Conservation (phyloP, 495 filamentous ascomycete genomes). For the Halenospora varia region DNA sequence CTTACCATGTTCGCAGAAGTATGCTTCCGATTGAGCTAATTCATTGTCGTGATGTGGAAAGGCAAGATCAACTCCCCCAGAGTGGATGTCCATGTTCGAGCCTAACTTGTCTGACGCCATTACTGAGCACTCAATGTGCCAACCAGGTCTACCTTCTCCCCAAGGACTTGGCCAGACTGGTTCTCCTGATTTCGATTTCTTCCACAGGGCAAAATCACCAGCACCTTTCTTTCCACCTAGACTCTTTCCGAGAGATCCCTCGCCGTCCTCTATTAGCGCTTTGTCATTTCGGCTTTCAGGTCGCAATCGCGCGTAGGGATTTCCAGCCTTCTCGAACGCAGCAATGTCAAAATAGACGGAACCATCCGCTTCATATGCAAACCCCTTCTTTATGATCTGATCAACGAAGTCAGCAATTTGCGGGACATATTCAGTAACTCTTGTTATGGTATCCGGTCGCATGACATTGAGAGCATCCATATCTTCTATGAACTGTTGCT, state of each 20-base stretch:
- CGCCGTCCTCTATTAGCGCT: constrained; percentile 80
- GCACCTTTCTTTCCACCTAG: constrained; percentile 61
- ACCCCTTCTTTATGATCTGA: constrained; percentile 76
- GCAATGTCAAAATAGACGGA: constrained; percentile 94
- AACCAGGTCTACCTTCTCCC: constrained; percentile 86
- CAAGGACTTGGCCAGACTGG: constrained; percentile 84
- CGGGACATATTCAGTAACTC: constrained; percentile 84
- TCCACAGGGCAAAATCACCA: constrained; percentile 93
- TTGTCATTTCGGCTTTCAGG: constrained; percentile 85
- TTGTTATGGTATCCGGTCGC: constrained; percentile 72
- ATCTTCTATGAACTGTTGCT: constrained; percentile 78
- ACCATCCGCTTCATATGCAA: constrained; percentile 80
- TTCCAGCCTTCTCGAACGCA: constrained; percentile 78
- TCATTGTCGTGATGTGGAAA: constrained; percentile 99
- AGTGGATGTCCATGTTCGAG: constrained; percentile 83
- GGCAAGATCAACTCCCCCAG: constrained; percentile 85
- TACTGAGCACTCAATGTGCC: constrained; percentile 97
- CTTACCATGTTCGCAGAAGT: constrained; percentile 52
- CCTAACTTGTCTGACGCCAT: constrained; percentile 91
- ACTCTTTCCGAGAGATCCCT: constrained; percentile 75
- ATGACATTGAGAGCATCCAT: constrained; percentile 84
- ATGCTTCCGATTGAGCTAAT: constrained; percentile 90
- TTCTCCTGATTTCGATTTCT: constrained; percentile 87
- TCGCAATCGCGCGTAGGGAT: constrained; percentile 79
- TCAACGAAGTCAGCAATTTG: constrained; percentile 68